Base-by-base conservation (phyloP, 768 basidiomycete species). In the Rhodosporidiobolus odoratus region DNA sequence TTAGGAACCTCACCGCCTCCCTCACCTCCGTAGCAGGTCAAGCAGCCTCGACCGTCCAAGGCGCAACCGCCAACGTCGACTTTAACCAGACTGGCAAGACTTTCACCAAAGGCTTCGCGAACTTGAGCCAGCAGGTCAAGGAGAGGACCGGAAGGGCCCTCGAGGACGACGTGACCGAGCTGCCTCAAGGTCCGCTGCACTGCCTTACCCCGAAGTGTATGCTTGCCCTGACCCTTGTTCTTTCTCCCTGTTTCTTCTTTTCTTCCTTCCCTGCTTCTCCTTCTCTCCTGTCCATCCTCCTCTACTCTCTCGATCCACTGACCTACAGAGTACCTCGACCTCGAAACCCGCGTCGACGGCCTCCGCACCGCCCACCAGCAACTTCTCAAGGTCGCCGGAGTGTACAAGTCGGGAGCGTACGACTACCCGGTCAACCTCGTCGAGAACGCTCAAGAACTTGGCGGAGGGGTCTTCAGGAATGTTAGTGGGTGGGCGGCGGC, bases 291-390 rank as follows among this genome's bases (percentile, higher is more conserved):
- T 32, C 27, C 52, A 7, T 12, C 52, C 27, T 32, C 52, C 32
- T 32, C 10, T 6, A 10, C 52, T 16, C 23, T 13, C 45, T 27
- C 25, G 25, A 48, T 23, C 17, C 30, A 2, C 38, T 53, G 13
- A 32, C 77, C 75, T 12, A 72, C 82, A 91, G 95, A 98, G 80
- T 99, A 98, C 84, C 93, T 88, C 77, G 91, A 95, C 78, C 87
- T 99, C 74, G 96, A 98, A 81, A 84, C 88, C 56, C 89, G 92
- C 65, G 96, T 98, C 48, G 96, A 99, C 80, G 92, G 91, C 40
- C 85, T 99, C 61, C 86, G 87, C 74, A 82, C 75, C 23, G 73
- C 81, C 2, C 75, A 84, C 56, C 41, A 62, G 1, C 77, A 79
- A 17, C 85, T 85, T 34, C 64, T 45, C 77, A 93, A 90, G 82